Conservation (phyloP, 2,329 filamentous ascomycete species). For the Fonsecaea pugnacius region DNA sequence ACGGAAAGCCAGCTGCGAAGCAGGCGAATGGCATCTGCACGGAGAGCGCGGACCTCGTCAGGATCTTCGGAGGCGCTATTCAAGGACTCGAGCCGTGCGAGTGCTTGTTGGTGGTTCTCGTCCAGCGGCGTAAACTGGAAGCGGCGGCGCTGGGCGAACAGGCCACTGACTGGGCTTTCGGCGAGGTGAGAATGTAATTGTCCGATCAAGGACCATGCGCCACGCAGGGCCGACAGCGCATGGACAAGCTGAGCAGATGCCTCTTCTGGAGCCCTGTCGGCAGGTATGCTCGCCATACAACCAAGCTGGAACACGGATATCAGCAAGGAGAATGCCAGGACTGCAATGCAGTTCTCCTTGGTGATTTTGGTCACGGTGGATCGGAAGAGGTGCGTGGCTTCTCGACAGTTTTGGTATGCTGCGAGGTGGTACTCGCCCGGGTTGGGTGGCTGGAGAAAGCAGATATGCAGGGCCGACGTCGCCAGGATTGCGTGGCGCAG, state of each 20-base stretch:
- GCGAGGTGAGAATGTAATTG: slow-evolving; percentile 10
- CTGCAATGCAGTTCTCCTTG: slow-evolving; percentile 13
- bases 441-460: slow-evolving; percentile 3
- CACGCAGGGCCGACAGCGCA: slow-evolving; percentile 7
- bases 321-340: slow-evolving; percentile 8
- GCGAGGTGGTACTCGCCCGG: slow-evolving; percentile 5
- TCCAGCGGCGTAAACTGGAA: not conserved
- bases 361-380: slow-evolving; percentile 6
- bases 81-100: slow-evolving; percentile 8
- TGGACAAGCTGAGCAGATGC: not conserved
- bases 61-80: slow-evolving; percentile 3
- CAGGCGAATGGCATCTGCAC: not conserved
- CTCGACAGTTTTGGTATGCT: slow-evolving; percentile 7
- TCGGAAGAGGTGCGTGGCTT: slow-evolving; percentile 7
- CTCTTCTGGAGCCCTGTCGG: not conserved
- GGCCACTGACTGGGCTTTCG: slow-evolving; percentile 3
- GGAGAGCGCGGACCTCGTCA: not conserved
- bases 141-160: slow-evolving; percentile 1
- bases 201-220: slow-evolving; percentile 10
- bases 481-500: slow-evolving; percentile 14
- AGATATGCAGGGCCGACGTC: slow-evolving; percentile 15
- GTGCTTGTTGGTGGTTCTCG: not conserved
- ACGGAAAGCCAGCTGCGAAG: slow-evolving; percentile 1
- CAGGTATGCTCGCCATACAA: not conserved
- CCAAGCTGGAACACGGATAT: slow-evolving; percentile 17